Evolutionary conservation across 1,284 basidiomycete species (phyloP).

Genomic region (Ustilago trichophora): DNA sequence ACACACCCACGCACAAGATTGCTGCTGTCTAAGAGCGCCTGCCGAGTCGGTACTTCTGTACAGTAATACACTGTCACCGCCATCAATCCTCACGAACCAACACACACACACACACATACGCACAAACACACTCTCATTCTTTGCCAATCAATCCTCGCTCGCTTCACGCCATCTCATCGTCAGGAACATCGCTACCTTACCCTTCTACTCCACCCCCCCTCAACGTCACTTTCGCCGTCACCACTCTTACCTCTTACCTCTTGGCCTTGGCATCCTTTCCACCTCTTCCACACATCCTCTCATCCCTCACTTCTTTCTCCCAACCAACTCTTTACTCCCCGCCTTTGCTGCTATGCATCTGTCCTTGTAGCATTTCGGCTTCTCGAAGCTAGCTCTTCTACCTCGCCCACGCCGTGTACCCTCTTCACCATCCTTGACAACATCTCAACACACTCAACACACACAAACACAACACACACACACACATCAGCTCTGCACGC

Average conservation of each 20-base stretch:
- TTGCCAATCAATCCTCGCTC: too few species aligned
- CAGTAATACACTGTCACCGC: too few species aligned
- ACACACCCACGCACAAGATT: slow-evolving; percentile 1
- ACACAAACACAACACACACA: too few species aligned
- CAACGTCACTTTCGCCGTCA: slow-evolving; percentile 7
- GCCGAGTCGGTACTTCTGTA: neutral
- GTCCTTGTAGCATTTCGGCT: slow-evolving; percentile 29
- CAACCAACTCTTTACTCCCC: neutral
- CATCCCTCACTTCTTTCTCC: neutral
- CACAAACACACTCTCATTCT: too few species aligned
- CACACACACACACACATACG: too few species aligned
- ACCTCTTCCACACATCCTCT: neutral
- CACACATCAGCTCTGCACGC: slow-evolving; percentile 21
- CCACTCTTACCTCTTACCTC: slow-evolving; percentile 2
- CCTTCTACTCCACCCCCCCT: too few species aligned
- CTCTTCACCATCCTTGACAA: neutral
- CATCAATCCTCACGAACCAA: neutral
- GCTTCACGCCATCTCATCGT: too few species aligned
- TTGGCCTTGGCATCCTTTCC: neutral
- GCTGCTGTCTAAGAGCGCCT: slow-evolving; percentile 8
- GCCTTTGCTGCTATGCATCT: slow-evolving; percentile 29
- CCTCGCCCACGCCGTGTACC: neutral
- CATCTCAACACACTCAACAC: too few species aligned
- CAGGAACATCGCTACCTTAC: too few species aligned
- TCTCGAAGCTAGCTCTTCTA: slow-evolving; percentile 13